These are phyloP conservation scores for Eucommia ulmoides DNA, from an alignment of 257 asterid species.

Conservation along the genomic window DNA sequence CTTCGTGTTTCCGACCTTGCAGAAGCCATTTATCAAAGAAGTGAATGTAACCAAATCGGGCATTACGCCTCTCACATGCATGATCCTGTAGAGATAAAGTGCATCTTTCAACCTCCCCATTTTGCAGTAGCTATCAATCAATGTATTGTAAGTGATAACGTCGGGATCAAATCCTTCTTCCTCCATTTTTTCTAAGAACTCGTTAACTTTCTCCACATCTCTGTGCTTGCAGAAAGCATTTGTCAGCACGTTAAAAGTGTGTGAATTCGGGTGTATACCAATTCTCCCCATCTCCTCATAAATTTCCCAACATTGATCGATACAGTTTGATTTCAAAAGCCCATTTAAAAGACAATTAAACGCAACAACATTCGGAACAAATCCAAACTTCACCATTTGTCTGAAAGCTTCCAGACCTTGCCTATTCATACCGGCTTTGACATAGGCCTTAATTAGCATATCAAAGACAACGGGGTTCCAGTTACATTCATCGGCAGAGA, in stretches of 20 bases:
- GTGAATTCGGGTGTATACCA: slow-evolving; percentile 50
- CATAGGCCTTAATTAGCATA: slow-evolving; percentile 79
- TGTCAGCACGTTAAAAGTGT: slow-evolving; percentile 66
- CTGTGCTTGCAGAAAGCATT: slow-evolving; percentile 58
- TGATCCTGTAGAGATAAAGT: slow-evolving; percentile 51
- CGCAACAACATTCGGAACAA: slow-evolving; percentile 49
- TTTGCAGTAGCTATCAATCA: slow-evolving; percentile 64
- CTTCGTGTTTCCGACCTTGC: slow-evolving; percentile 47
- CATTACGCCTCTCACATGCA: slow-evolving; percentile 42
- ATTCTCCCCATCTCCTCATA: slow-evolving; percentile 48
- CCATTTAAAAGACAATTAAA: slow-evolving; percentile 49
- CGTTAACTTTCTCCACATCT: slow-evolving; percentile 47
- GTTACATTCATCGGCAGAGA: slow-evolving; percentile 39
- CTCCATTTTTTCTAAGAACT: slow-evolving; percentile 66
- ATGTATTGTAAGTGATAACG: slow-evolving; percentile 59
- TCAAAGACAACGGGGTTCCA: slow-evolving; percentile 87
- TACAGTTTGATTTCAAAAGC: slow-evolving; percentile 40
- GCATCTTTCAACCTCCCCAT: slow-evolving; percentile 68
- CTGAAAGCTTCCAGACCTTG: slow-evolving; percentile 42
- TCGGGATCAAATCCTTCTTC: slow-evolving; percentile 78
- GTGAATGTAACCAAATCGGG: slow-evolving; percentile 82
- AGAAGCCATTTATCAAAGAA: slow-evolving; percentile 54
- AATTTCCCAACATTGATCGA: slow-evolving; percentile 60
- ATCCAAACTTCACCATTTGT: slow-evolving; percentile 38
- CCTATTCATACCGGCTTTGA: slow-evolving; percentile 38